These are phyloP conservation scores for Trypanosoma rangeli DNA, from an alignment of 208 protist genomes.

Conservation along the genomic window DNA sequence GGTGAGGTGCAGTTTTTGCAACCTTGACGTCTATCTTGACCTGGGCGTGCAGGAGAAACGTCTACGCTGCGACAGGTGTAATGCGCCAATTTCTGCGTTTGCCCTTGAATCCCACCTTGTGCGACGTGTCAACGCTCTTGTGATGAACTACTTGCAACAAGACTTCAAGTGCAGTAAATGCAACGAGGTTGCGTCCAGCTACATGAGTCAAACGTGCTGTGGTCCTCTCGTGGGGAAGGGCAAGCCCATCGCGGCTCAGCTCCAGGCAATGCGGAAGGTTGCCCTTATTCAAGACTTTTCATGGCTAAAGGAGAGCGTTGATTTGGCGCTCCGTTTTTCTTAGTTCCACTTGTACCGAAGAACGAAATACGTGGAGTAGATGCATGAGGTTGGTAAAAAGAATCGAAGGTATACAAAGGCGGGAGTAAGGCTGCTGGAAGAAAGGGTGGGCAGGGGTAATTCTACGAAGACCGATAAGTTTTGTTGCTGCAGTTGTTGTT, in stretches of 20 bases:
- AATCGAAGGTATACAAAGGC: background rate
- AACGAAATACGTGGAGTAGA: background rate
- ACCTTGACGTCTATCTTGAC: slow-evolving; percentile 56
- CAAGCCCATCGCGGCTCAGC: slow-evolving; percentile 39
- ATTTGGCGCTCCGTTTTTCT: slow-evolving; percentile 47
- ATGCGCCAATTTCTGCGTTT: slow-evolving; percentile 53
- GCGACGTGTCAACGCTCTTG: slow-evolving; percentile 65
- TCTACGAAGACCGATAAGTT: background rate
- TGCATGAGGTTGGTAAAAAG: background rate
- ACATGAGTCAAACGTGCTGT: slow-evolving; percentile 79
- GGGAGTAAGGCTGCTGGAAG: background rate
- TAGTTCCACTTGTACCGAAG: slow-evolving; percentile 23
- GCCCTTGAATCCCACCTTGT: slow-evolving; percentile 80
- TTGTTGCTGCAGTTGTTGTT: background rate
- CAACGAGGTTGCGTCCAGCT: slow-evolving; percentile 60
- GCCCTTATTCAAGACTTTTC: slow-evolving; percentile 62
- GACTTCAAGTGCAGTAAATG: slow-evolving; percentile 90
- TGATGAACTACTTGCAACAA: slow-evolving; percentile 59
- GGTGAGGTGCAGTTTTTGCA: slow-evolving; percentile 84
- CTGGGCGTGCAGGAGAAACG: slow-evolving; percentile 38
- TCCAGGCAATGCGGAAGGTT: slow-evolving; percentile 63
- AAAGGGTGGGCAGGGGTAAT: background rate
- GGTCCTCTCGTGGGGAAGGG: slow-evolving; percentile 70
- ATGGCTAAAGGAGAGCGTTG: slow-evolving; percentile 70
- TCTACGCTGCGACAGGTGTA: slow-evolving; percentile 72